Evolutionary conservation across 768 basidiomycete species (phyloP), one percentile per base, ranked within the genome.

Genomic region (Suillus weaverae): DNA sequence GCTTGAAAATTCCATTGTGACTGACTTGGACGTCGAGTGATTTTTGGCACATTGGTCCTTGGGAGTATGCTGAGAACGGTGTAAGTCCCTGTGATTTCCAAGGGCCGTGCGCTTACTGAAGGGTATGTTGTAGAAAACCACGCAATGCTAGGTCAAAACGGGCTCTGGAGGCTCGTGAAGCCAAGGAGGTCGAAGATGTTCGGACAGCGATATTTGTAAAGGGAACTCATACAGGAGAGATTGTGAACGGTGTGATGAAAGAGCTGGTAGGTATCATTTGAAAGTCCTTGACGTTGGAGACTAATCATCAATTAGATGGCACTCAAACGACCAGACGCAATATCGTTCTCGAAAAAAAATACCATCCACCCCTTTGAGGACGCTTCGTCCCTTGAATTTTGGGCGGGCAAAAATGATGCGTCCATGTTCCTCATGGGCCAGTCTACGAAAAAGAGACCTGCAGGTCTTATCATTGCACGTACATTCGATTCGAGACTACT

Each of bases 131-230:
- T 61, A 90, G 89, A 72, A 98, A 97, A 81, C 94, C 97, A 26
- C 94, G 92, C 83, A 98, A 97, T 84, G 96, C 97, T 7, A 87
- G 97, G 41, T 91, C 92, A 16, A 99, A 99, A 78, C 85, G 97
- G 66, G 96, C 86, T 0, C 71, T 96, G 70, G 92, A 92, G 36
- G 92, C 91, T 41, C 85, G 95, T 13, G 90, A 90, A 71, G 87
- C 97, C 1, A 96, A 97, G 73, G 89, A 95, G 70, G 83, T 97
- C 62, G 95, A 96, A 78, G 94, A 93, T 73, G 83, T 87, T 41
- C 88, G 95, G 69, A 94, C 89, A 26, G 89, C 90, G 13, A 85
- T 99, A 64, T 97, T 99, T 75, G 94, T 97, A 32, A 86, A 89
- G 68, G 95, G 96, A 11, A 92, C 90, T 20, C 89, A 93, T 72